Conservation (phyloP, 2,329 filamentous ascomycete species). For the Clarireedia monteithiana region DNA sequence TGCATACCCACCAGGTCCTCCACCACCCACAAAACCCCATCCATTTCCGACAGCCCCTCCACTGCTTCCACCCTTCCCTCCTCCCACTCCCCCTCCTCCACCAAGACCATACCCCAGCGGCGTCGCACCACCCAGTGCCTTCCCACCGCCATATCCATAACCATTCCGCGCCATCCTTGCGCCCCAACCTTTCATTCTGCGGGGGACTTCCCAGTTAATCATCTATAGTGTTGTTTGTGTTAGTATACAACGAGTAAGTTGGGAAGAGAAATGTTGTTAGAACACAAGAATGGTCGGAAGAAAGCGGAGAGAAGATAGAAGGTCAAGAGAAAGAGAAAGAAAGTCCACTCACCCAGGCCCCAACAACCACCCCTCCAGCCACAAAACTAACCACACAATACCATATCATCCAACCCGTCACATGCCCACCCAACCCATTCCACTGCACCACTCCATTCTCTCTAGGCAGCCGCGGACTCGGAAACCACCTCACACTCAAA, state of each 20-base stretch:
- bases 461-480: constrained; percentile 61
- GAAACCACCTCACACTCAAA: constrained; percentile 84
- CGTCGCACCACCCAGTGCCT: constrained; percentile 20
- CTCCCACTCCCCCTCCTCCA: constrained; percentile 18
- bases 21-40: too few relatives aligned
- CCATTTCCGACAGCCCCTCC: background rate
- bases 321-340: background rate
- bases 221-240: constrained; percentile 29
- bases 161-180: constrained; percentile 18
- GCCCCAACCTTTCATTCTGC: constrained; percentile 24
- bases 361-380: constrained; percentile 45
- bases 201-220: constrained; percentile 50
- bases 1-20: too few relatives aligned
- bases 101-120: constrained; percentile 21
- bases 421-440: constrained; percentile 56
- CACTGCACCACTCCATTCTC: constrained; percentile 58
- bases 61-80: constrained; percentile 16
- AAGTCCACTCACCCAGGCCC: constrained; percentile 36
- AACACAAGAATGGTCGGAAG: too few relatives aligned
- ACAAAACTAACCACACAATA: constrained; percentile 53
- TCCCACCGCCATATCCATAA: constrained; percentile 20
- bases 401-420: constrained; percentile 48
- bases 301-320: too few relatives aligned
- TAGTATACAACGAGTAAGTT: background rate
- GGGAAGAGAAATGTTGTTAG: background rate